A percentile compares a stretch with the other conserved stretches of the same genome.
Evolutionary conservation across 1,284 basidiomycete species (phyloP).

Genomic region (Salmacisia buchloeana): DNA sequence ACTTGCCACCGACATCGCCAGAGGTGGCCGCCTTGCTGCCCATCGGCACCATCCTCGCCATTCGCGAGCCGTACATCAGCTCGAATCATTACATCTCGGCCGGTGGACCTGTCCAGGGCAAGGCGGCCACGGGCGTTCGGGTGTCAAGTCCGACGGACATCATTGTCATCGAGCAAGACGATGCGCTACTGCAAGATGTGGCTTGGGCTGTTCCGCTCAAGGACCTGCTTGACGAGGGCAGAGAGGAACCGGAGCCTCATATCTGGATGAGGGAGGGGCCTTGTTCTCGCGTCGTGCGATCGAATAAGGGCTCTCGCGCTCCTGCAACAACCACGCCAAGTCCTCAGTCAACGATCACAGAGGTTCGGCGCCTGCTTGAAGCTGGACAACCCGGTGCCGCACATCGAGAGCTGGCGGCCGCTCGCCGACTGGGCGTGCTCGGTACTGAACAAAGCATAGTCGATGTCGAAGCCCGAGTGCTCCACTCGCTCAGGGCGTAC

Average conservation of each 20-base stretch:
- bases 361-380: constrained; percentile 15
- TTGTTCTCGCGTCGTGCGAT: not conserved
- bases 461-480: constrained; percentile 25
- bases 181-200: constrained; percentile 14
- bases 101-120: constrained; percentile 37
- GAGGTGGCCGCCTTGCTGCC: constrained; percentile 32
- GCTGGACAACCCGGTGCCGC: constrained; percentile 26
- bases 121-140: constrained; percentile 34
- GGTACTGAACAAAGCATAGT: constrained; percentile 8
- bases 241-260: not conserved
- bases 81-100: constrained; percentile 31
- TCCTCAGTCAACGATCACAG: constrained; percentile 8
- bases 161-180: constrained; percentile 24
- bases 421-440: constrained; percentile 17
- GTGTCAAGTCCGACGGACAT: constrained; percentile 47
- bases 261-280: not conserved
- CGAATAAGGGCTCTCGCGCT: not conserved
- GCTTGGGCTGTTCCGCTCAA: constrained; percentile 19
- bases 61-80: constrained; percentile 44
- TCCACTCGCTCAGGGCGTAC: constrained; percentile 21
- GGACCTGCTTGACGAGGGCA: not conserved
- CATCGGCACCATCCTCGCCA: constrained; percentile 35
- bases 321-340: no score
- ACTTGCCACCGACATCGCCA: constrained; percentile 15
- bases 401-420: constrained; percentile 24